A percentile compares a stretch with the other conserved stretches of the same genome.
Evolutionary conservation across 495 filamentous ascomycete species (phyloP).

Genomic region (Pyrenula aspistea): DNA sequence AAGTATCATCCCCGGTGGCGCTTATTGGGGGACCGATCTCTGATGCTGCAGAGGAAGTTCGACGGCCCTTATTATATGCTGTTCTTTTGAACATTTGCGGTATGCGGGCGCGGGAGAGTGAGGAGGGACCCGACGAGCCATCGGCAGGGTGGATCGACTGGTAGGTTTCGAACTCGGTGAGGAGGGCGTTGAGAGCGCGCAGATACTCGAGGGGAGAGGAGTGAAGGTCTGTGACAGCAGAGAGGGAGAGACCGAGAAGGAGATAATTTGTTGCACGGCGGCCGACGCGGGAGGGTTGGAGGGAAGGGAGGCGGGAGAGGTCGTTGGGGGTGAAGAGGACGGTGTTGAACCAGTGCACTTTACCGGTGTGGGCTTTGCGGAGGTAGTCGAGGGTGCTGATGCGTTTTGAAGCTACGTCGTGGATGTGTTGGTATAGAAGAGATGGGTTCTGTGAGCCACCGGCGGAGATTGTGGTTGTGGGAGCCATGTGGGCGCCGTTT

Average conservation of each 20-base stretch:
- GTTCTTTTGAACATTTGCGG: slow-evolving; percentile 82
- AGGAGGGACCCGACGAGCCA: slow-evolving; percentile 48
- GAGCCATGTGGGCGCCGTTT: neutral
- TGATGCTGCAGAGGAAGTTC: slow-evolving; percentile 53
- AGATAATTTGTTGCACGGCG: slow-evolving; percentile 87
- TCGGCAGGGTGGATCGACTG: slow-evolving; percentile 73
- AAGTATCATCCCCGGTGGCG: slow-evolving; percentile 30
- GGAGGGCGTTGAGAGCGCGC: slow-evolving; percentile 70
- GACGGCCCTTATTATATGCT: slow-evolving; percentile 52
- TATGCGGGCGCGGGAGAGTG: slow-evolving; percentile 63
- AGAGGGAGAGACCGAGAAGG: slow-evolving; percentile 82
- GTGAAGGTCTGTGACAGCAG: slow-evolving; percentile 77
- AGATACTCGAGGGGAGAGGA: slow-evolving; percentile 72
- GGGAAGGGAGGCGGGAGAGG: slow-evolving; percentile 70
- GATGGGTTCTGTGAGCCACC: slow-evolving; percentile 50
- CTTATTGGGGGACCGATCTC: slow-evolving; percentile 49
- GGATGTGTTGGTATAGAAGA: slow-evolving; percentile 69
- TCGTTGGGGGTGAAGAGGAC: slow-evolving; percentile 79
- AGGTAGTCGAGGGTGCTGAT: slow-evolving; percentile 95
- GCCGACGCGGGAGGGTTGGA: slow-evolving; percentile 68
- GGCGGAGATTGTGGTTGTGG: neutral
- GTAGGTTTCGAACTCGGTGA: slow-evolving; percentile 87
- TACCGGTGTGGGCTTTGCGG: slow-evolving; percentile 78
- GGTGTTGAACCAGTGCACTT: slow-evolving; percentile 96
- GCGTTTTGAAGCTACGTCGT: slow-evolving; percentile 79